Percentiles rank a stretch among this genome's conserved stretches.
These are phyloP conservation scores for Alternaria postmessia DNA, from an alignment of 2,329 filamentous ascomycete genomes.

Conservation along the genomic window DNA sequence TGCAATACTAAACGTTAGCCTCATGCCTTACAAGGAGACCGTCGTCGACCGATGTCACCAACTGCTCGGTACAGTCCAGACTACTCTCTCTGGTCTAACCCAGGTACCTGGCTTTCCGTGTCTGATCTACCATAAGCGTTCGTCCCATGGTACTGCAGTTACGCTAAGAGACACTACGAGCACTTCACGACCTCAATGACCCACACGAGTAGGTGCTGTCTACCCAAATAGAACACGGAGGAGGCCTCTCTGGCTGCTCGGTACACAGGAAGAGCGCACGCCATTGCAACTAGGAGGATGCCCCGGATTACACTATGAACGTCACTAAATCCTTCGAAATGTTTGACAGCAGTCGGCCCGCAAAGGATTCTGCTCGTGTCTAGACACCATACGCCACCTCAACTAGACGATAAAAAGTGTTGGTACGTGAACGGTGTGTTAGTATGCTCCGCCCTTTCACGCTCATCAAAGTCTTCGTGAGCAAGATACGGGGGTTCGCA, in stretches of 20 bases:
- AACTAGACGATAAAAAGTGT: background rate
- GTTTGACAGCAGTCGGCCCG: background rate
- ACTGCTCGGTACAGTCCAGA: background rate
- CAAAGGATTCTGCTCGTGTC: background rate
- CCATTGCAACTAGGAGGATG: background rate
- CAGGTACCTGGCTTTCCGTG: slow-evolving; percentile 9
- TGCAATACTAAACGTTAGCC: background rate
- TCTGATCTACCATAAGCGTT: slow-evolving; percentile 1
- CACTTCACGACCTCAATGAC: background rate
- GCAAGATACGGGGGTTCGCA: background rate
- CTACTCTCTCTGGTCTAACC: background rate
- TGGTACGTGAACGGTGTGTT: background rate
- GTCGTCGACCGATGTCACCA: slow-evolving; percentile 3
- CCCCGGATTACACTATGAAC: background rate
- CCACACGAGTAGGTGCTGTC: background rate
- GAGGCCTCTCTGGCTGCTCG: background rate
- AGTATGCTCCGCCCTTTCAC: background rate
- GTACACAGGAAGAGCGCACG: background rate
- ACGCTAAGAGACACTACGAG: slow-evolving; percentile 1
- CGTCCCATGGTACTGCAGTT: background rate
- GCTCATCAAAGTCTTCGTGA: background rate
- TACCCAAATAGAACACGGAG: background rate
- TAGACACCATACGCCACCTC: background rate
- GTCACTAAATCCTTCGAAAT: background rate
- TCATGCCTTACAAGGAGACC: background rate